These are phyloP conservation scores for Escallonia herrerae DNA, from an alignment of 129 eudicot species.

Conservation along the genomic window DNA sequence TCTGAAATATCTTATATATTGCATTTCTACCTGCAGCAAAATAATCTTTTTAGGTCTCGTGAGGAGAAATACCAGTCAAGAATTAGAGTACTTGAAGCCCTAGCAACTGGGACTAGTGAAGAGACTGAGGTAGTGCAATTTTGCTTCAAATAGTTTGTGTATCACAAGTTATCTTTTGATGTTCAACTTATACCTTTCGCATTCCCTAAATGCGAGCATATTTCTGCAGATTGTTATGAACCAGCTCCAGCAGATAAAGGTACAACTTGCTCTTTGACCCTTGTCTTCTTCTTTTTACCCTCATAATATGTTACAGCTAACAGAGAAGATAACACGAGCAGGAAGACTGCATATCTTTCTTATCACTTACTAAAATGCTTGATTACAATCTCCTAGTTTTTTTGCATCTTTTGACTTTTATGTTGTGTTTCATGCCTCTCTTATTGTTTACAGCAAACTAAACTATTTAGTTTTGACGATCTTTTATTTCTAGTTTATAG, in stretches of 20 bases:
- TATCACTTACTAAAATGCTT: no score
- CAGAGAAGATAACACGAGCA: no score
- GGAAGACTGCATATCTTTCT: no score
- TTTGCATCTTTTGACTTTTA: background rate
- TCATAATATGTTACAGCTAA: no score
- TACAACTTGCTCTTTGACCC: conserved; percentile 6
- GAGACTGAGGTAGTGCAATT: conserved; percentile 50
- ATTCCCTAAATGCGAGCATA: conserved; percentile 5
- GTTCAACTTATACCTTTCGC: background rate
- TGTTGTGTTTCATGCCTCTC: background rate
- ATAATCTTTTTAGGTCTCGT: conserved; percentile 71
- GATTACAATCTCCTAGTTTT: no score
- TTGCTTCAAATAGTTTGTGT: conserved; percentile 1
- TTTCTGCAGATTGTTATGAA: conserved; percentile 50
- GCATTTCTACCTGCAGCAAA: conserved; percentile 56
- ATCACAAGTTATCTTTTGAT: background rate
- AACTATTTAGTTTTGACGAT: no score
- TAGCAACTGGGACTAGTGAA: conserved; percentile 69
- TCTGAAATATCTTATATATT: background rate
- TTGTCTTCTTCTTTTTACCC: background rate
- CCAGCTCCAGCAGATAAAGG: conserved; percentile 73
- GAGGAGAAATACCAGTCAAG: conserved; percentile 94
- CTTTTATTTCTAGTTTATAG: no score
- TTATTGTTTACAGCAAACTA: no score
- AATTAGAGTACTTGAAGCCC: conserved; percentile 83